These are phyloP conservation scores for Daucus carota DNA, from an alignment of 129 eudicot species.

Conservation along the genomic window DH1_v3.0 NC_030385.2:6405001-6405500, in stretches of 20 bases:
- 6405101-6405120: conserved; percentile 24
- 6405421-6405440: conserved; percentile 55
- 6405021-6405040: conserved; percentile 32
- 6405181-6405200: conserved; percentile 26
- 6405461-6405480: conserved; percentile 59
- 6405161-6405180: conserved; percentile 39
- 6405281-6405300: conserved; percentile 25
- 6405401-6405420: conserved; percentile 96
- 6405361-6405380: too few relatives aligned
- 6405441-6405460: conserved; percentile 62
- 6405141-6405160: conserved; percentile 28
- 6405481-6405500: conserved; percentile 57
- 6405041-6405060: conserved; percentile 21
- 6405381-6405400: conserved; percentile 65
- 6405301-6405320: conserved; percentile 6
- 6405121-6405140: conserved; percentile 43
- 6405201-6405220: conserved; percentile 31
- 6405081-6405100: conserved; percentile 20
- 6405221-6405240: conserved; percentile 28
- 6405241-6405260: conserved; percentile 27
- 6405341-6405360: conserved; percentile 43
- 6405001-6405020: conserved; percentile 30
- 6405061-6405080: conserved; percentile 20
- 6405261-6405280: conserved; percentile 19
- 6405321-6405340: conserved; percentile 24